Evolutionary conservation across 2,329 filamentous ascomycete species (phyloP).

Genomic region (Teratosphaeria nubilosa): DNA sequence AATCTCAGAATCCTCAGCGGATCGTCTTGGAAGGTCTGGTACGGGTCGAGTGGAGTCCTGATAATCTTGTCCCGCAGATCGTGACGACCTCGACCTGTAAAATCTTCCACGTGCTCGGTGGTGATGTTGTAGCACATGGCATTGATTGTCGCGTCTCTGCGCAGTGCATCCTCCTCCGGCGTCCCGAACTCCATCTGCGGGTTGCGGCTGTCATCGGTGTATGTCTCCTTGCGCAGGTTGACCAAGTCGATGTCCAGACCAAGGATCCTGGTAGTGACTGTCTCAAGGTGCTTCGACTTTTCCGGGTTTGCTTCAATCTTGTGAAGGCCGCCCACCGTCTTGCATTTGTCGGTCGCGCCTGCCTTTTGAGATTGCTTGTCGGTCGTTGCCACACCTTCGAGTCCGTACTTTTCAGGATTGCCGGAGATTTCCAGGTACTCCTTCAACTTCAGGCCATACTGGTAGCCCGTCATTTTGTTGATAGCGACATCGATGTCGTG

Average conservation of each 20-base stretch:
- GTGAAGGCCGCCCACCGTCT: constrained; percentile 65
- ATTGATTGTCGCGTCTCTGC: constrained; percentile 88
- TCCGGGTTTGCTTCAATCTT: constrained; percentile 88
- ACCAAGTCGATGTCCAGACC: constrained; percentile 88
- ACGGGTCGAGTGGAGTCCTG: constrained; percentile 74
- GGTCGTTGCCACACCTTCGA: constrained; percentile 28
- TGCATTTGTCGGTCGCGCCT: constrained; percentile 34
- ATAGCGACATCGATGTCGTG: constrained; percentile 81
- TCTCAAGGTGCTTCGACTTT: constrained; percentile 93
- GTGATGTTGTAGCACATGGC: constrained; percentile 92
- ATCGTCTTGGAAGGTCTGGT: constrained; percentile 90
- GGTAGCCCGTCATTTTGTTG: constrained; percentile 72
- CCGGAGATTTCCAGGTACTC: constrained; percentile 55
- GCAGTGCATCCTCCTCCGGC: constrained; percentile 75
- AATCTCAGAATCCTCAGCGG: constrained; percentile 77
- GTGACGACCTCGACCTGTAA: constrained; percentile 60
- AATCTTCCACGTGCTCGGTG: constrained; percentile 70
- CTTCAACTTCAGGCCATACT: constrained; percentile 60
- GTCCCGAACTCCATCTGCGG: constrained; percentile 91
- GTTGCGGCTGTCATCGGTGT: constrained; percentile 78
- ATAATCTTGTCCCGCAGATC: constrained; percentile 68
- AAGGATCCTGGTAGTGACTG: constrained; percentile 74
- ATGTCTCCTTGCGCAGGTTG: constrained; percentile 85
- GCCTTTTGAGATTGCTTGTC: constrained; percentile 31
- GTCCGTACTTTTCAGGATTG: constrained; percentile 51